Percentiles rank a stretch among this genome's conserved stretches.
Evolutionary conservation across 2,329 filamentous ascomycete genomes (phyloP).

Genomic region (Aspergillus clavatus): DNA sequence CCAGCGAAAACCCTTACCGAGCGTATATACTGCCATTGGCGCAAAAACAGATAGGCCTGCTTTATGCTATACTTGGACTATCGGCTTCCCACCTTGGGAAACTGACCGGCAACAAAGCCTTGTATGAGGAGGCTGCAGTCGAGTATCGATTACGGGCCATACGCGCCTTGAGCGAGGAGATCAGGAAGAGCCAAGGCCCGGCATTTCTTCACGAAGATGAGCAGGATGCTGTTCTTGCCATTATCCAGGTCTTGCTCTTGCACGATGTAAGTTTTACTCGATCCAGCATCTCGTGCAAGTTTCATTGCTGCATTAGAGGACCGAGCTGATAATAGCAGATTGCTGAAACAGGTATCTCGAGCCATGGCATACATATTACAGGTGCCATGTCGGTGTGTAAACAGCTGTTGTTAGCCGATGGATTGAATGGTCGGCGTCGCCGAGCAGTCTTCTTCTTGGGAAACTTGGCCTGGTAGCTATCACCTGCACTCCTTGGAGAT

Average conservation of each 20-base stretch:
- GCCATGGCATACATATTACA: slow-evolving; percentile 30
- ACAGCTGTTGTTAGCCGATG: slow-evolving; percentile 20
- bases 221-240: slow-evolving; percentile 27
- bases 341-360: slow-evolving; percentile 28
- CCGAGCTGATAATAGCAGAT: slow-evolving; percentile 18
- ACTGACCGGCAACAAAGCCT: slow-evolving; percentile 13
- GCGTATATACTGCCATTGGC: slow-evolving; percentile 27
- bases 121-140: slow-evolving; percentile 23
- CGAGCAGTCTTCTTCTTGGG: slow-evolving; percentile 28
- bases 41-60: slow-evolving; percentile 23
- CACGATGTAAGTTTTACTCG: slow-evolving; percentile 30
- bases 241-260: slow-evolving; percentile 28
- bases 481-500: neutral
- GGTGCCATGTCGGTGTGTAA: slow-evolving; percentile 32
- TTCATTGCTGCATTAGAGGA: too few relatives aligned
- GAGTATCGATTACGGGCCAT: slow-evolving; percentile 28
- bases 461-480: slow-evolving; percentile 25
- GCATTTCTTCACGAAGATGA: slow-evolving; percentile 19
- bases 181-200: slow-evolving; percentile 22
- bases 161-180: slow-evolving; percentile 21
- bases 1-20: slow-evolving; percentile 25
- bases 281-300: too few relatives aligned
- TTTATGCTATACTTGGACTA: slow-evolving; percentile 27
- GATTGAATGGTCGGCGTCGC: slow-evolving; percentile 19
- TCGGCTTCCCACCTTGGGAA: slow-evolving; percentile 27